Conservation (phyloP, 306 rosid genomes). For the Prunus persica region DNA sequence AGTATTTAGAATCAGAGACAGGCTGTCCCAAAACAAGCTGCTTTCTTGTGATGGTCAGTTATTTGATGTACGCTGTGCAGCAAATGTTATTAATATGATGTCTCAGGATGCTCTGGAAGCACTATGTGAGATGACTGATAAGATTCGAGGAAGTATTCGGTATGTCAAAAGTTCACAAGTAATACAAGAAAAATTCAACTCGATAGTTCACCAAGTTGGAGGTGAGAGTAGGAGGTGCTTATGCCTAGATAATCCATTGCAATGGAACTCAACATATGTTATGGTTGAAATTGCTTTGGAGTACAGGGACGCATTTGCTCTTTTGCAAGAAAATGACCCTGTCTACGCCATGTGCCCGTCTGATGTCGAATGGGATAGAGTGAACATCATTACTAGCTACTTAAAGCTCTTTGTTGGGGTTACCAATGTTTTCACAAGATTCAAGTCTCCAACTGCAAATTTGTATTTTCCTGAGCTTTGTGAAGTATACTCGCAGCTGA, state of each 20-base stretch:
- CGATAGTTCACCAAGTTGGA: slow-evolving; percentile 66
- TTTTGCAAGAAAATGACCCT: slow-evolving; percentile 66
- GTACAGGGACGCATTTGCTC: slow-evolving; percentile 67
- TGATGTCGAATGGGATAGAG: slow-evolving; percentile 74
- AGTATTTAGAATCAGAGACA: slow-evolving; percentile 56
- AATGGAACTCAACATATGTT: slow-evolving; percentile 71
- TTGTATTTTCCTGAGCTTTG: slow-evolving; percentile 90
- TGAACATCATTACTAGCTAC: slow-evolving; percentile 47
- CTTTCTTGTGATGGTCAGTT: slow-evolving; percentile 82
- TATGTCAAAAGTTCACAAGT: slow-evolving; percentile 67
- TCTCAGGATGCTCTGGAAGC: slow-evolving; percentile 56
- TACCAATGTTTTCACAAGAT: slow-evolving; percentile 48
- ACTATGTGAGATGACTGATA: slow-evolving; percentile 43
- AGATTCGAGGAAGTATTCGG: slow-evolving; percentile 64
- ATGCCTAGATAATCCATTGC: slow-evolving; percentile 59
- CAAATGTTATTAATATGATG: slow-evolving; percentile 29
- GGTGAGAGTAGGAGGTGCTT: slow-evolving; percentile 54
- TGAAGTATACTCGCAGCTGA: slow-evolving; percentile 75
- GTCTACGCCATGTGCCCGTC: slow-evolving; percentile 53
- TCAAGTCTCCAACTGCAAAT: slow-evolving; percentile 72
- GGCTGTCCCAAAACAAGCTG: slow-evolving; percentile 83
- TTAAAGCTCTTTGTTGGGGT: slow-evolving; percentile 79
- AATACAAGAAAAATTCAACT: slow-evolving; percentile 63
- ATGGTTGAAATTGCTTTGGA: slow-evolving; percentile 82
- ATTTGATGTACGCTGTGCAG: slow-evolving; percentile 51